Conservation (phyloP, 352 stramenopile genomes). For the Peronospora belbahrii region DNA sequence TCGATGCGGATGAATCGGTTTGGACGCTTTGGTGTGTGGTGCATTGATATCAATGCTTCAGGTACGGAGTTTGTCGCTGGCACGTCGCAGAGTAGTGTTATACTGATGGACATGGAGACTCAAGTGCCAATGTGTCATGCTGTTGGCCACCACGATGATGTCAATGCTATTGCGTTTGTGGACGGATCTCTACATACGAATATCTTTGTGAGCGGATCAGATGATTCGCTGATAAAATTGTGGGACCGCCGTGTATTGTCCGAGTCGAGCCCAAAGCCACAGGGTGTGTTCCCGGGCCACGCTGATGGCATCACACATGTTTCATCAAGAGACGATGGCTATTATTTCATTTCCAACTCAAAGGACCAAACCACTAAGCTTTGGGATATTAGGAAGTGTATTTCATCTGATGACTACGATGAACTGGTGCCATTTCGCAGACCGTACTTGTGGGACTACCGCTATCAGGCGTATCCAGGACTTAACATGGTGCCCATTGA, state of each 20-base stretch:
- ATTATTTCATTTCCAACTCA: conserved; percentile 46
- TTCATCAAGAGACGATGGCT: conserved; percentile 73
- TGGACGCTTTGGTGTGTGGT: conserved; percentile 69
- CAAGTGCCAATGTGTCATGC: conserved; percentile 59
- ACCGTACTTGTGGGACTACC: conserved; percentile 59
- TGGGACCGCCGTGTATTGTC: conserved; percentile 79
- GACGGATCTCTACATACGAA: conserved; percentile 75
- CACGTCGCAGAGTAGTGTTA: conserved; percentile 62
- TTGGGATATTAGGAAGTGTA: conserved; percentile 43
- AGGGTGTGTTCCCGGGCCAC: conserved; percentile 76
- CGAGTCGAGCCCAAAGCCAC: conserved; percentile 58
- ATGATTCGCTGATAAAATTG: conserved; percentile 78
- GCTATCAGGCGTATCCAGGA: conserved; percentile 71
- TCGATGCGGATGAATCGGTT: conserved; percentile 21
- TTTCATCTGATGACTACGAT: conserved; percentile 40
- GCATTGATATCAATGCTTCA: conserved; percentile 63
- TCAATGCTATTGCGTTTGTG: conserved; percentile 82
- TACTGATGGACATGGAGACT: conserved; percentile 80
- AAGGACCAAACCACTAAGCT: conserved; percentile 69
- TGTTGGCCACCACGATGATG: conserved; percentile 62
- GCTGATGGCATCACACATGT: conserved; percentile 80
- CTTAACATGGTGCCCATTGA: conserved; percentile 40
- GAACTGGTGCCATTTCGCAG: conserved; percentile 35
- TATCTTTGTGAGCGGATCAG: conserved; percentile 79
- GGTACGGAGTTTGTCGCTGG: conserved; percentile 79